Evolutionary conservation across 2,329 filamentous ascomycete species (phyloP).

Genomic region (Nannizziopsis arthrosporioides): DNA sequence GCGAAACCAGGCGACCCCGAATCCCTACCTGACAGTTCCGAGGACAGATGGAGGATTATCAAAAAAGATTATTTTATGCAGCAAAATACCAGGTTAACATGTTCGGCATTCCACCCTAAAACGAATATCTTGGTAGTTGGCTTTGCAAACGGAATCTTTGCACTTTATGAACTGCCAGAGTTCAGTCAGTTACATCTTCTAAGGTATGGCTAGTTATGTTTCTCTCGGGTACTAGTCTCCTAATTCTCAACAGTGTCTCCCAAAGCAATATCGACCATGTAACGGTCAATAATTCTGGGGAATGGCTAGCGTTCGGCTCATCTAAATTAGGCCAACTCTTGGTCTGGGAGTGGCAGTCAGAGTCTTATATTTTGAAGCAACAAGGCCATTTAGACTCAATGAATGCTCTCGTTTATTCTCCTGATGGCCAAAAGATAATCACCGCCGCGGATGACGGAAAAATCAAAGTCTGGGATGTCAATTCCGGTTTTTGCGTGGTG

Average conservation of each 20-base stretch:
- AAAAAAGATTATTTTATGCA: constrained; percentile 91
- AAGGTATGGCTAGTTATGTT: constrained; percentile 28
- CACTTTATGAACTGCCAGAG: constrained; percentile 87
- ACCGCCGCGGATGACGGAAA: constrained; percentile 95
- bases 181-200: constrained; percentile 89
- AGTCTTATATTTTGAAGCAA: constrained; percentile 96
- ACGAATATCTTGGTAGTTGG: constrained; percentile 91
- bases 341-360: constrained; percentile 99
- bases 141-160: constrained; percentile 89
- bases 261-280: constrained; percentile 95
- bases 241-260: constrained; percentile 56
- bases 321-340: constrained; percentile 91
- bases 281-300: constrained; percentile 83
- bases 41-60: constrained; percentile 82
- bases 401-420: constrained; percentile 85
- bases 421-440: constrained; percentile 83
- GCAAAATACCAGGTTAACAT: constrained; percentile 72
- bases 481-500: constrained; percentile 93
- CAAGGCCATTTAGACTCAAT: constrained; percentile 95
- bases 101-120: constrained; percentile 75
- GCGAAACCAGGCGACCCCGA: constrained; percentile 50
- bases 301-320: constrained; percentile 95
- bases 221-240: constrained; percentile 5
- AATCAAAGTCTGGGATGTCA: constrained; percentile 95
- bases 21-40: constrained; percentile 48